Evolutionary conservation across 352 stramenopile genomes (phyloP).

Genomic region (Phytophthora constricta): DNA sequence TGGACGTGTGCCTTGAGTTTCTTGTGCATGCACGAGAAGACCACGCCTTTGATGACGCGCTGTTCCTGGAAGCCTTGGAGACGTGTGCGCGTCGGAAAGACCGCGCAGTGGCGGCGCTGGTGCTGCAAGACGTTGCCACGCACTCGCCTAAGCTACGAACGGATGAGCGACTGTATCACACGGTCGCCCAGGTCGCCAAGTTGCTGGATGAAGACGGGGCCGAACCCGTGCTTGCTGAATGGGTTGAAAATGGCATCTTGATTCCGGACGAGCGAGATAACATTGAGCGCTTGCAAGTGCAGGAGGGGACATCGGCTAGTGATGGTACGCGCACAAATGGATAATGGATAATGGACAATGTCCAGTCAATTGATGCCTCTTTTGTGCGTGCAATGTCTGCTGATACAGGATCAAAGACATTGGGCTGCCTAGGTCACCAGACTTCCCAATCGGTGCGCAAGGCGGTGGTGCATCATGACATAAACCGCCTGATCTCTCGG

Average conservation of each 20-base stretch:
- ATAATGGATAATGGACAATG: neutral
- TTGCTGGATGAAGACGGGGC: conserved; percentile 37
- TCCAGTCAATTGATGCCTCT: too few species aligned
- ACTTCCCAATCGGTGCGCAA: conserved; percentile 70
- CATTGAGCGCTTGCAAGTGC: conserved; percentile 20
- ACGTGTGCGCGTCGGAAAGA: conserved; percentile 54
- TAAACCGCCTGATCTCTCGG: conserved; percentile 61
- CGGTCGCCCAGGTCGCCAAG: conserved; percentile 45
- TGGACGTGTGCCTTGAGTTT: conserved; percentile 52
- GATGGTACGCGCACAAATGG: conserved; percentile 7
- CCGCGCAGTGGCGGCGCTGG: conserved; percentile 33
- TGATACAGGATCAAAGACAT: conserved; percentile 40
- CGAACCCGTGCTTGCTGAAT: conserved; percentile 43
- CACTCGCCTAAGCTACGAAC: conserved; percentile 44
- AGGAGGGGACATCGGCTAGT: conserved; percentile 19
- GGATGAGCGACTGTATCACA: conserved; percentile 57
- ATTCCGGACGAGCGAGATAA: conserved; percentile 42
- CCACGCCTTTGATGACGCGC: conserved; percentile 64
- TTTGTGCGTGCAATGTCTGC: neutral
- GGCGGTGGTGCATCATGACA: conserved; percentile 76
- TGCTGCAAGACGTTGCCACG: conserved; percentile 44
- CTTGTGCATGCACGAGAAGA: conserved; percentile 53
- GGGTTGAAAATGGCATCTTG: conserved; percentile 43
- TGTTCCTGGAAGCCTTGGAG: conserved; percentile 69
- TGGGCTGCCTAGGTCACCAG: conserved; percentile 67